Conservation (phyloP, 2,329 filamentous ascomycete species). For the Colletotrichum sp. region DNA sequence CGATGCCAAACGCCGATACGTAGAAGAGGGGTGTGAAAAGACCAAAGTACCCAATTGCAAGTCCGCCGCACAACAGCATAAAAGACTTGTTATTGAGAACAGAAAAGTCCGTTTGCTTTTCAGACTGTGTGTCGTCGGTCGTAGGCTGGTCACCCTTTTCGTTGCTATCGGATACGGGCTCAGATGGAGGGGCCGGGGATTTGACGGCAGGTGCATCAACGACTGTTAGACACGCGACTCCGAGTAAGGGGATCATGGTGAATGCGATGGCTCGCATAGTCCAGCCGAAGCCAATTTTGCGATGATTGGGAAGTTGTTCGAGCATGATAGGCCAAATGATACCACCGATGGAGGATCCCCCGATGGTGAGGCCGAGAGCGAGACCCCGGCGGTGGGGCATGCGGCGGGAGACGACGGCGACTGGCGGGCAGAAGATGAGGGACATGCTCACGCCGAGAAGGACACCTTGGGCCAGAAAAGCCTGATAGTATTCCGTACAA, state of each 20-base stretch:
- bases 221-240: constrained; percentile 22
- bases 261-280: background rate
- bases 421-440: constrained; percentile 40
- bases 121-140: background rate
- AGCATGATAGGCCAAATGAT: constrained; percentile 13
- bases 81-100: constrained; percentile 22
- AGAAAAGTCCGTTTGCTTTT: background rate
- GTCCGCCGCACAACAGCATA: background rate
- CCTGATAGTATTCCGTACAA: constrained; percentile 42
- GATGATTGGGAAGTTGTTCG: background rate
- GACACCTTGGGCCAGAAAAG: constrained; percentile 47
- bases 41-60: constrained; percentile 28
- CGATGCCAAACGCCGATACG: constrained; percentile 57
- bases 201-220: background rate
- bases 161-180: background rate
- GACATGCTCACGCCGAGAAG: constrained; percentile 49
- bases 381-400: constrained; percentile 31
- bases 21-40: constrained; percentile 60
- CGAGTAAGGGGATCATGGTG: background rate
- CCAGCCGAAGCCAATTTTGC: constrained; percentile 1
- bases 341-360: constrained; percentile 32
- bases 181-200: background rate
- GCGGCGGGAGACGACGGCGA: constrained; percentile 35
- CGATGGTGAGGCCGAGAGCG: constrained; percentile 34
- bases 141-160: background rate